Evolutionary conservation across 306 rosid species (phyloP), one percentile per base, ranked within the genome.

Genomic region (Medicago ruthenica): DNA sequence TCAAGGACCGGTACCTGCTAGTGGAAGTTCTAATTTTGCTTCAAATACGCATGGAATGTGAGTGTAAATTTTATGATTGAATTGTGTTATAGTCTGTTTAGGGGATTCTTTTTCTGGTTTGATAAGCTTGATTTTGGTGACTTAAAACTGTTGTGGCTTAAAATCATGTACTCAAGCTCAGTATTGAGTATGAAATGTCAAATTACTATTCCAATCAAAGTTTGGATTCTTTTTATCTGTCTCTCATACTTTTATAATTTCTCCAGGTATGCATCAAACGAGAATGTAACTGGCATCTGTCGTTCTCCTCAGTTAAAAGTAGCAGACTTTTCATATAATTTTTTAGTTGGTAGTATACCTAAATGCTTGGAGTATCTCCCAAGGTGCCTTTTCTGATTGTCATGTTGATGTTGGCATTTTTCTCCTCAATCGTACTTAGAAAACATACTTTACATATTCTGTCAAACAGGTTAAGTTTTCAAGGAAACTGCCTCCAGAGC

Each of bases 241-340:
- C 68, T 76, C 74, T 80, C 63, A 76, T 75, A 4, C 9, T 61
- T 65, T 15, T 37, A 24, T 66, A 55, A 39, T 62, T 83, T 64
- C 76, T 84, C 81, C 89, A 95, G 99, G 96, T 85, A 81, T 87
- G 84, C 86, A 37, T 74, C 93, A 82, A 76, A 40, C 24, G 73
- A 78, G 50, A 89, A 82, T 63, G 18, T 57, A 70, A 82, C 97
- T 51, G 97, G 97, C 76, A 76, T 96, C 53, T 96, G 99, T 58
- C 93, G 82, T 47, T 81, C 75, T 20, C 51, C 91, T 78, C 90
- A 79, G 83, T 86, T 92, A 18, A 84, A 85, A 85, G 82, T 86
- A 48, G 99, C 90, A 62, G 97, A 96, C 79, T 90, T 96, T 77
- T 96, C 99, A 13, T 88, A 79, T 86, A 96, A 96, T 82, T 92